Base-by-base conservation (phyloP, 306 rosid species). In the Aeschynomene evenia region DNA sequence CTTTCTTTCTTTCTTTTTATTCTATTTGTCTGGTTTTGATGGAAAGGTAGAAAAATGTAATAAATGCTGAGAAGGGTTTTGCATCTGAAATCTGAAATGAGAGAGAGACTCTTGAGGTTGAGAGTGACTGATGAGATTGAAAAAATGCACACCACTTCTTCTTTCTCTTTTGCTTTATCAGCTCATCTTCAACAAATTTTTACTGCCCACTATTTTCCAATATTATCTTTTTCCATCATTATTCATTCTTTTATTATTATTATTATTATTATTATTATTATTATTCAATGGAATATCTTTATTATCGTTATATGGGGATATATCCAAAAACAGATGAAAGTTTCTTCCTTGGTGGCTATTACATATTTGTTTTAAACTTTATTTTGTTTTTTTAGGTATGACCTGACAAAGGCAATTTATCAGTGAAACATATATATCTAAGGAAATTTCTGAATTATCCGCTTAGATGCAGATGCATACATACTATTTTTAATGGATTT, bases 41-140 rank as follows among this genome's bases (percentile, higher is more conserved):
- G 14, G 24, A 73, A 58, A 9, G n/a, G 53, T 26, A 36, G 69
- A 20, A 37, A 45, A 81, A 54, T 61, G 62, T 8, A 15, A 50
- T 49, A 66, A 72, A 29, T 73, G 43, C 19, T 45, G 5, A 55
- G 20, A 23, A 45, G 34, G 54, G 42, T 45, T 60, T 71, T 55
- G 68, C 72, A 65, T 46, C 64, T 78, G 77, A 78, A 78, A 72
- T 66, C 29, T 63, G 40, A 71, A 65, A 19, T 1, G 56, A 70
- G 77, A 59, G 52, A 78, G 75, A 43, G 79, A 73, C 79, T 72
- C 67, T 61, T 66, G 79, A 79, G 83, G 77, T 56, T 74, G 77
- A 80, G 65, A 74, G 77, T 50, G 84, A 70, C 77, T n/a, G 26
- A 49, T 70, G 80, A 63, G 73, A 63, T 11, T 64, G 75, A 43